Conservation (phyloP, 352 stramenopile species). For the Blastocystis sp. region DNA sequence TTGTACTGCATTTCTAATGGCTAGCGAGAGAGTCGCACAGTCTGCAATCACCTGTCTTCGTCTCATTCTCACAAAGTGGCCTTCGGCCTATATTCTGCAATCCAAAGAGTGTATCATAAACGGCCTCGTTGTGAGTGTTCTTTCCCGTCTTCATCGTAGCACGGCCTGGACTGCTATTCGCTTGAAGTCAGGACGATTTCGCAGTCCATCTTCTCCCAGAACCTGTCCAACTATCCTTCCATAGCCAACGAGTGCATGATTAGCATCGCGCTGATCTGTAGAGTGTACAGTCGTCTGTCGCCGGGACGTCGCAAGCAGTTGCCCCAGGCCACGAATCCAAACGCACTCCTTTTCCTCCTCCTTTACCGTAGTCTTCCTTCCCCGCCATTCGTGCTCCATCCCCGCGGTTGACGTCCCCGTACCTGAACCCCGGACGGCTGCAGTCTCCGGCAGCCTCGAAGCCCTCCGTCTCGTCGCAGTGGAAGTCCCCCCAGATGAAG, state of each 20-base stretch:
- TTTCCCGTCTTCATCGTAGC: background rate
- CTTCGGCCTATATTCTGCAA: background rate
- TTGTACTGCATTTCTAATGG: background rate
- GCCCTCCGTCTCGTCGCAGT: too few relatives aligned
- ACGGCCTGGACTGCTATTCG: conserved; percentile 18
- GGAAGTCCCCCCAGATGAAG: too few relatives aligned
- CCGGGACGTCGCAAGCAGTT: background rate
- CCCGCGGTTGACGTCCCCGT: background rate
- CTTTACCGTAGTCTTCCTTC: background rate
- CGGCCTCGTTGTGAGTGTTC: conserved; percentile 2
- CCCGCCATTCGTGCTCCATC: background rate
- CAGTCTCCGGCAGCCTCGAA: too few relatives aligned
- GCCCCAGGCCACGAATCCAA: background rate
- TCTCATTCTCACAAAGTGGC: conserved; percentile 33
- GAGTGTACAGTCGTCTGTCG: background rate
- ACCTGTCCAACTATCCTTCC: background rate
- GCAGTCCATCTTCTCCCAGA: background rate
- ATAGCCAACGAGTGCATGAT: conserved; percentile 12
- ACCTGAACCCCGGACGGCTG: too few relatives aligned
- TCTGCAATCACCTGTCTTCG: conserved; percentile 14
- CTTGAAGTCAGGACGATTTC: background rate
- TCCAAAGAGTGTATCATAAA: conserved; percentile 7
- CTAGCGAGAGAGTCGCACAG: conserved; percentile 22
- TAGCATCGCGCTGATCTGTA: background rate
- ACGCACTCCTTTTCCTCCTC: background rate